phyloP scores from a whole-genome alignment of 352 stramenopile genomes.

The Phytophthora pinifolia region DNA sequence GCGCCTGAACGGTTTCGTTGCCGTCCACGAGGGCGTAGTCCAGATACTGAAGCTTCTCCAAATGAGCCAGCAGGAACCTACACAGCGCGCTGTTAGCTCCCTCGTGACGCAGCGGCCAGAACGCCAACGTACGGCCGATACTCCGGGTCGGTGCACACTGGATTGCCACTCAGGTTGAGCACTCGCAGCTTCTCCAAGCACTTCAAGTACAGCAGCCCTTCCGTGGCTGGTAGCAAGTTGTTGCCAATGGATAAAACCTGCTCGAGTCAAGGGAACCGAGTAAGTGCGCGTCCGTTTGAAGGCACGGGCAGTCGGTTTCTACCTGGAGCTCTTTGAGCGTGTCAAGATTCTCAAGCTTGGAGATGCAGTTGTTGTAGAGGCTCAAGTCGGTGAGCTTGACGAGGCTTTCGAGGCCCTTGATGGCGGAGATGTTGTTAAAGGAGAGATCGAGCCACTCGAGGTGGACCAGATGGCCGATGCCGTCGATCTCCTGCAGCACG shows the following conservation, averaged over 20 bases:
- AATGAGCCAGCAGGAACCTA: constrained; percentile 89
- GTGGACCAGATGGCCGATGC: constrained; percentile 82
- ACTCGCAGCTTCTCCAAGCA: constrained; percentile 88
- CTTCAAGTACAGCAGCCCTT: constrained; percentile 76
- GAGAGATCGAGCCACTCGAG: constrained; percentile 94
- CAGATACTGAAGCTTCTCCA: constrained; percentile 93
- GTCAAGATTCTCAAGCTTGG: constrained; percentile 91
- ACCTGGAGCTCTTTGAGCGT: constrained; percentile 87
- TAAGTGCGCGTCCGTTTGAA: neutral
- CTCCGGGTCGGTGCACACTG: constrained; percentile 90
- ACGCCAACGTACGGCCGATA: constrained; percentile 74
- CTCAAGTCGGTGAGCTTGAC: constrained; percentile 90
- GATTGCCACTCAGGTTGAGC: constrained; percentile 92
- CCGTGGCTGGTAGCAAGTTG: constrained; percentile 83
- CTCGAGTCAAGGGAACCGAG: neutral
- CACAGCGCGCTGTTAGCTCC: neutral
- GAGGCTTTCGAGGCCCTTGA: constrained; percentile 91
- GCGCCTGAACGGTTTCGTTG: constrained; percentile 71
- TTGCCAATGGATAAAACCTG: constrained; percentile 92
- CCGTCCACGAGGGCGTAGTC: constrained; percentile 91
- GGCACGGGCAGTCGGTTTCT: neutral
- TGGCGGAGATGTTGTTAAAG: constrained; percentile 94
- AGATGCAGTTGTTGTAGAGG: constrained; percentile 94
- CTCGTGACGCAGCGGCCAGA: neutral
- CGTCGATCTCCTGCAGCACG: constrained; percentile 90